These are phyloP conservation scores for Fragaria ananassa DNA, from an alignment of 306 rosid species.

Conservation along the genomic window DNA sequence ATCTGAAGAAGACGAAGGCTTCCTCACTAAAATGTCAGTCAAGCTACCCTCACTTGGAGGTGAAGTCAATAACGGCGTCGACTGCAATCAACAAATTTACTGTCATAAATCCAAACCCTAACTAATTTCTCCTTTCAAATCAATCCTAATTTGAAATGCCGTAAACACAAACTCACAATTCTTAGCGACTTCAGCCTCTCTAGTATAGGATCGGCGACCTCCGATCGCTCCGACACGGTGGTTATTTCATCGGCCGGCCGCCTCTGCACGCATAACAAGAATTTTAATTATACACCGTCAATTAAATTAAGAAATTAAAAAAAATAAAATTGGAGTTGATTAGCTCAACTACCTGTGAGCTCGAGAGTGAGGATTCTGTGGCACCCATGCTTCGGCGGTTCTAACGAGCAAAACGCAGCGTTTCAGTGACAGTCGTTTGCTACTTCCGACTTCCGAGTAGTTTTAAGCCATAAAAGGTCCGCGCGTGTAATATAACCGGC, in stretches of 20 bases:
- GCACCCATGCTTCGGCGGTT: slow-evolving; percentile 62
- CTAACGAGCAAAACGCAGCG: slow-evolving; percentile 22
- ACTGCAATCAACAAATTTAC: slow-evolving; percentile 37
- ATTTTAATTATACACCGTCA: neutral
- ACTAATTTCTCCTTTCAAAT: neutral
- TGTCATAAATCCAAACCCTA: slow-evolving; percentile 22
- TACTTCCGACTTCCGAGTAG: neutral
- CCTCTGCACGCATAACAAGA: slow-evolving; percentile 32
- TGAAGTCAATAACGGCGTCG: slow-evolving; percentile 72
- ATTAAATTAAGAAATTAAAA: neutral
- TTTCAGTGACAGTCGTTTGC: neutral
- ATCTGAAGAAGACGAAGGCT: slow-evolving; percentile 61
- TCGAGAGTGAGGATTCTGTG: slow-evolving; percentile 69
- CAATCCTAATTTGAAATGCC: neutral
- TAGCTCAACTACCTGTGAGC: slow-evolving; percentile 36
- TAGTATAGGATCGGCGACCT: slow-evolving; percentile 61
- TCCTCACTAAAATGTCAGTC: slow-evolving; percentile 87
- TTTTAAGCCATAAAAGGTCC: neutral
- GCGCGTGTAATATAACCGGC: slow-evolving; percentile 7
- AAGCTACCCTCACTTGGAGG: slow-evolving; percentile 73
- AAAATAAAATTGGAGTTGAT: neutral
- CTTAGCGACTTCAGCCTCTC: slow-evolving; percentile 69
- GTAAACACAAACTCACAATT: slow-evolving; percentile 44
- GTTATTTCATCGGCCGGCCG: slow-evolving; percentile 66
- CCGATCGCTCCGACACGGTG: slow-evolving; percentile 63